A percentile compares a stretch with the other conserved stretches of the same genome.
These are phyloP conservation scores for Termitomyces sp. DNA, from an alignment of 768 basidiomycete species.

Conservation along the genomic window DNA sequence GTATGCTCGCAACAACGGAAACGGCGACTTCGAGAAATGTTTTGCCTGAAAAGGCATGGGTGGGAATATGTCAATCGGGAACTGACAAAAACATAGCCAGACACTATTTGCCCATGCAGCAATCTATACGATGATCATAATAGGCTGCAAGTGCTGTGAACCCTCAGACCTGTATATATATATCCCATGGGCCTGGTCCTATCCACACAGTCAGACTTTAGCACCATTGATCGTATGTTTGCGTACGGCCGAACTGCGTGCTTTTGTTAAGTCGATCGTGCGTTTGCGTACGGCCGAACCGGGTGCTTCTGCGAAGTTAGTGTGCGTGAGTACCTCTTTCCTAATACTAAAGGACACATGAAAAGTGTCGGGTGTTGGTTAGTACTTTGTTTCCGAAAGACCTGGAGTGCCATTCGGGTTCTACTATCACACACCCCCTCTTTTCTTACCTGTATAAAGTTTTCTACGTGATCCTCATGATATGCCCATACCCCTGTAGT, in stretches of 20 bases:
- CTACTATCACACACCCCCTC: neutral
- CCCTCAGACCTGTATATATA: no score
- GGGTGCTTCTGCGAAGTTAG: neutral
- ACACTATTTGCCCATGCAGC: neutral
- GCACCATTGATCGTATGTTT: neutral
- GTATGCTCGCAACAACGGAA: slow-evolving; percentile 62
- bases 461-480: neutral
- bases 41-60: slow-evolving; percentile 21
- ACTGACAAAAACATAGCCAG: neutral
- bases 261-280: neutral
- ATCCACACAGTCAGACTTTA: neutral
- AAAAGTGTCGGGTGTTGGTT: neutral
- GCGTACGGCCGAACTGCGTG: no score
- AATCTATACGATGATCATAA: neutral
- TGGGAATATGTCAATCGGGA: neutral
- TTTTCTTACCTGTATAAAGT: neutral
- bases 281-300: neutral
- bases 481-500: neutral
- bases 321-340: neutral
- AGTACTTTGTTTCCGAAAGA: neutral
- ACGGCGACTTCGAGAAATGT: slow-evolving; percentile 69
- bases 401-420: neutral
- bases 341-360: neutral
- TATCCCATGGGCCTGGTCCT: neutral
- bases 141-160: no score